A percentile compares a stretch with the other conserved stretches of the same genome.
phyloP scores from a whole-genome alignment of 352 stramenopile genomes.

The Phytopythium cucurbitacearum region DNA sequence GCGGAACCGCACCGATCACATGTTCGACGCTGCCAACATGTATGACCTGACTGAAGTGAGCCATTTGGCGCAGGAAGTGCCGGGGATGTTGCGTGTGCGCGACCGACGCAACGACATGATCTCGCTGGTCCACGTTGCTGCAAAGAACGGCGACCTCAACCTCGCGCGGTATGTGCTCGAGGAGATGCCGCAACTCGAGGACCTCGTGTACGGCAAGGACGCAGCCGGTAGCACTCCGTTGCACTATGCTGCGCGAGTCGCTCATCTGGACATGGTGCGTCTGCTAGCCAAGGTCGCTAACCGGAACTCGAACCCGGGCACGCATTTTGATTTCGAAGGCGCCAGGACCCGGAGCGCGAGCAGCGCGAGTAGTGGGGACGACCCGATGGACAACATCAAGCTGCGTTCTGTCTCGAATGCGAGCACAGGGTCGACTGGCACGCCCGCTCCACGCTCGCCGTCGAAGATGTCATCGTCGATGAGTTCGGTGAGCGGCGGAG shows the following conservation, averaged over 20 bases:
- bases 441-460: conserved; percentile 35
- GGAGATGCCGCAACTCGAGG: conserved; percentile 77
- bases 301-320: conserved; percentile 60
- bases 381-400: conserved; percentile 38
- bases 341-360: conserved; percentile 57
- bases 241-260: conserved; percentile 74
- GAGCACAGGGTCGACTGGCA: conserved; percentile 33
- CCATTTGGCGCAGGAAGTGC: conserved; percentile 77
- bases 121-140: conserved; percentile 86
- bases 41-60: conserved; percentile 79
- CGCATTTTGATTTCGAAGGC: conserved; percentile 41
- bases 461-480: conserved; percentile 36
- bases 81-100: conserved; percentile 74
- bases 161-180: conserved; percentile 79
- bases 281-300: conserved; percentile 83
- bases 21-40: conserved; percentile 74
- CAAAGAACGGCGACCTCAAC: conserved; percentile 84
- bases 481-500: conserved; percentile 2
- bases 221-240: conserved; percentile 73
- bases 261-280: conserved; percentile 83
- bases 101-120: conserved; percentile 79
- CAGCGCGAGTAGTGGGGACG: conserved; percentile 52
- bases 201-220: conserved; percentile 82
- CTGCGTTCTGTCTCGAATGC: conserved; percentile 55
- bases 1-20: conserved; percentile 67